Conservation (phyloP, 345 rosid species). For the Litchi chinensis region DNA sequence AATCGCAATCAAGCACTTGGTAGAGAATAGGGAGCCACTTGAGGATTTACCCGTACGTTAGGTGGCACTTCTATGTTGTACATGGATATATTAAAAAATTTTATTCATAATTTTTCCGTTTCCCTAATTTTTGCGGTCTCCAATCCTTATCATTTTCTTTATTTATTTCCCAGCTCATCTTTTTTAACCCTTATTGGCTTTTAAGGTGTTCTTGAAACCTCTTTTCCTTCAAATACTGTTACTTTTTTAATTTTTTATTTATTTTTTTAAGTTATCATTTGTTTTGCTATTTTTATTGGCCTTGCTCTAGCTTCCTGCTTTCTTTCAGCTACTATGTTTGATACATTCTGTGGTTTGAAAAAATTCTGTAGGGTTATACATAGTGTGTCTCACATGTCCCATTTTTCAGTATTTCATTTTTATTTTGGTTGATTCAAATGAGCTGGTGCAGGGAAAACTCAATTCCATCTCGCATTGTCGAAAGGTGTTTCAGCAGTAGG, state of each 20-base stretch:
- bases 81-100: not conserved
- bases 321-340: not conserved
- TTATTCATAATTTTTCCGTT: not conserved
- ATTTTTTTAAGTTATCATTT: not conserved
- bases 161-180: not conserved
- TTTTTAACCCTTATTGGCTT: not conserved
- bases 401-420: not conserved
- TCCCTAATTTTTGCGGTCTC: not conserved
- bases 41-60: not conserved
- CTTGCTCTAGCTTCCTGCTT: not conserved
- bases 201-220: not conserved
- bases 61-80: not conserved
- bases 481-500: slow-evolving; percentile 64
- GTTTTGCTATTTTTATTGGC: not conserved
- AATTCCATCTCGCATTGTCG: slow-evolving; percentile 62
- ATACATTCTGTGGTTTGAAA: not conserved
- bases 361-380: not conserved
- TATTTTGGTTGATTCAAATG: slow-evolving; percentile 23
- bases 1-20: not conserved
- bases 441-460: slow-evolving; percentile 62
- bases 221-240: not conserved
- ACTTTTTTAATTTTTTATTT: not conserved
- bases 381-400: not conserved
- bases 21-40: not conserved
- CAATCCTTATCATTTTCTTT: not conserved